Conservation (phyloP, 176 grass and related monocot species). For the Eragrostis curvula region DNA sequence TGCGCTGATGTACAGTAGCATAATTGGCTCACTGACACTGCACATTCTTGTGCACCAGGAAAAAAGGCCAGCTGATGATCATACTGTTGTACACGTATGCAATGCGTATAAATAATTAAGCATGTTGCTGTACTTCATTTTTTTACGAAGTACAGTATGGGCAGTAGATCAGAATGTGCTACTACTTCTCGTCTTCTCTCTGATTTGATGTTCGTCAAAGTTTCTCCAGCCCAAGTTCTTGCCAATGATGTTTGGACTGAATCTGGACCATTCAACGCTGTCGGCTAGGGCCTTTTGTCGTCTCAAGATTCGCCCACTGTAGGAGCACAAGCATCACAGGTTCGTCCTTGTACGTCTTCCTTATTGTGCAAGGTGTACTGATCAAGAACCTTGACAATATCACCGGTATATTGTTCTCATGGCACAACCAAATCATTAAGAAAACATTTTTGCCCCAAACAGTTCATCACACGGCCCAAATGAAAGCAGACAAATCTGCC, state of each 20-base stretch:
- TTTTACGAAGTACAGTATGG: too few relatives aligned
- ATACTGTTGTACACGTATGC: not conserved
- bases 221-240: not conserved
- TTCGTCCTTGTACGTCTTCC: too few relatives aligned
- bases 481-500: not conserved
- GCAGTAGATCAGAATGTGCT: too few relatives aligned
- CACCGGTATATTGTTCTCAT: not conserved
- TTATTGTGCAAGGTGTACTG: not conserved
- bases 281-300: not conserved
- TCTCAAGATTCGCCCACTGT: conserved; percentile 15
- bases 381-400: not conserved
- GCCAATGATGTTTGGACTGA: not conserved
- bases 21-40: not conserved
- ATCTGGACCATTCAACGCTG: conserved; percentile 20
- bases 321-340: conserved; percentile 3
- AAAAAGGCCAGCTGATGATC: not conserved
- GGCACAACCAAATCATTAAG: not conserved
- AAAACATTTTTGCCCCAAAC: not conserved
- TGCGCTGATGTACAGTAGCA: not conserved
- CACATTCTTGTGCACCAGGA: not conserved
- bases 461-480: not conserved
- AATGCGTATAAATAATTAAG: too few relatives aligned
- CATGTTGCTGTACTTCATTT: too few relatives aligned
- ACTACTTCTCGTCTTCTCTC: too few relatives aligned
- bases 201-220: not conserved